Evolutionary conservation across 1,284 basidiomycete species (phyloP), one percentile per base, ranked within the genome.

Genomic region (Polyporus tsugae): DNA sequence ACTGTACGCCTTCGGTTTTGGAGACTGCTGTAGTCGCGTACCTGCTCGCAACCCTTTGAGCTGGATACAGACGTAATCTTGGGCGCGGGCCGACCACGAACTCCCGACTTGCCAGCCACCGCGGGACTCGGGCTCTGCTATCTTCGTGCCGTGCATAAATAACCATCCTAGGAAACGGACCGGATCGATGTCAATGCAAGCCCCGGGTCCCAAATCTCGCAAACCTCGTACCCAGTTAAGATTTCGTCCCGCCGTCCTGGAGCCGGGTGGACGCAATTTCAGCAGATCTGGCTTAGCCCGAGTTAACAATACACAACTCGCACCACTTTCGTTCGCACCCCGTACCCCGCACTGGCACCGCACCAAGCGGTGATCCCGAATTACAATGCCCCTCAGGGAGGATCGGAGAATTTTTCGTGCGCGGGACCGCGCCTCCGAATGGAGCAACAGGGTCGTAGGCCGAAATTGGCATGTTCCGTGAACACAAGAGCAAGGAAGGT

Each of bases 151-250:
- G 25, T 11, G 35, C 35, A 58, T 38, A 58, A 58, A 58, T 58
- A 38, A 38, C n/a, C 46, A 4, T 25, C 46, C 22, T 52, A 52
- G 46, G 22, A 52, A 52, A 52, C 22, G 46, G 25, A 22, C 25
- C 46, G 46, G 22, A 15, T 52, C 22, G 22, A 22, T 22, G 17
- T 17, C 35, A 33, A 25, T 25, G 36, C 35, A 58, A 22, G 22
- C 35, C 7, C 19, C 19, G 9, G 35, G 17, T 35, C 39, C 29
- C 62, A 55, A 33, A 55, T 63, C 39, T 25, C 25, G 53, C 39
- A 63, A 42, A 29, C 17, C 53, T 41, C 44, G 22, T 41, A 49
- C 38, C 52, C 62, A 42, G 55, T 42, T 63, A 42, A 57, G 52
- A 42, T 57, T 58, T 33, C 6, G 17, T 36, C 41, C 44, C 33